A percentile compares a stretch with the other conserved stretches of the same genome.
These are phyloP conservation scores for Pseudopithomyces chartarum DNA, from an alignment of 2,329 filamentous ascomycete species.

Conservation along the genomic window DNA sequence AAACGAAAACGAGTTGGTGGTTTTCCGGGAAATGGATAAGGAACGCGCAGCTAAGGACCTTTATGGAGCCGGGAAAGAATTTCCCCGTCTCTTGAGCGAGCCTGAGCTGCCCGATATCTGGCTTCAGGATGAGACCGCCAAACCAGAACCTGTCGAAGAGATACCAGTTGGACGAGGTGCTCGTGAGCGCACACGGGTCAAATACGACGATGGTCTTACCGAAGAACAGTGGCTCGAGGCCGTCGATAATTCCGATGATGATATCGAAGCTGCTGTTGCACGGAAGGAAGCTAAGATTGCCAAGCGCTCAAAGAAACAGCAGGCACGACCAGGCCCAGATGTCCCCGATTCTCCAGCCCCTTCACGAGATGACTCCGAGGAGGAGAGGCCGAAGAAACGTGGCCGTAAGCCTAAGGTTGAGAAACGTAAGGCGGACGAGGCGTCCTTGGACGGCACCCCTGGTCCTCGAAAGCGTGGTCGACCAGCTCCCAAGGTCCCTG, in stretches of 20 bases:
- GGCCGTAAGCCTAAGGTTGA: constrained; percentile 78
- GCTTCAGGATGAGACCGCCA: constrained; percentile 80
- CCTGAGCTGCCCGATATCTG: constrained; percentile 94
- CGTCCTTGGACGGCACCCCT: constrained; percentile 68
- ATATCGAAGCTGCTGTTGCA: constrained; percentile 88
- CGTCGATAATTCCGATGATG: constrained; percentile 95
- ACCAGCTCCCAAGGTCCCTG: constrained; percentile 64
- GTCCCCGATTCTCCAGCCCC: constrained; percentile 74
- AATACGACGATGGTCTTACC: constrained; percentile 95
- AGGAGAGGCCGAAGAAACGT: constrained; percentile 75
- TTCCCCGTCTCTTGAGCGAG: constrained; percentile 84
- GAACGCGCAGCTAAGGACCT: constrained; percentile 67
- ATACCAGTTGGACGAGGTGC: constrained; percentile 79
- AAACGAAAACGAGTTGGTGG: constrained; percentile 74
- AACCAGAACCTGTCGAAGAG: constrained; percentile 79
- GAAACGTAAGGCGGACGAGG: constrained; percentile 85
- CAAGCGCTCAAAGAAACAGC: constrained; percentile 76
- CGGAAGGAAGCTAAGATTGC: constrained; percentile 86
- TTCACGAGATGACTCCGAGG: constrained; percentile 85
- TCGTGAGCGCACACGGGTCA: constrained; percentile 90
- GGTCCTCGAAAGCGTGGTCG: constrained; percentile 69
- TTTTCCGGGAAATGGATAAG: constrained; percentile 84
- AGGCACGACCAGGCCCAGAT: constrained; percentile 60
- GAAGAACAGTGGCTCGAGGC: constrained; percentile 99
- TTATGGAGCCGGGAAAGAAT: constrained; percentile 74